A percentile compares a stretch with the other conserved stretches of the same genome.
Conservation (phyloP, 2,329 filamentous ascomycete genomes). For the Neofusicoccum sp. region DNA sequence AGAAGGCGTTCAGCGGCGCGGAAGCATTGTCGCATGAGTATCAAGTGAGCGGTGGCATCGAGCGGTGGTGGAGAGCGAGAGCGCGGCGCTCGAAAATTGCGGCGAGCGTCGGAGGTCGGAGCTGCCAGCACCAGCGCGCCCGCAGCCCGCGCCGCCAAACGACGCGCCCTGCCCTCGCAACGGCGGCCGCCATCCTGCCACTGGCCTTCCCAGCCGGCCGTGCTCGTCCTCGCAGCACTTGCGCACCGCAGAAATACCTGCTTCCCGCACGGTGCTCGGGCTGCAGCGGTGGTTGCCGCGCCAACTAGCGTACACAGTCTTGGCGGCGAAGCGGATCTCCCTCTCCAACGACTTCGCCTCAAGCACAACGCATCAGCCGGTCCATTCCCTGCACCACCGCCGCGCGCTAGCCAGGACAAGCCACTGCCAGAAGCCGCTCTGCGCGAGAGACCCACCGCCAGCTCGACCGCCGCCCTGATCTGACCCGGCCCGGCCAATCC, state of each 20-base stretch:
- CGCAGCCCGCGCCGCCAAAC: not conserved
- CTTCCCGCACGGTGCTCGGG: not conserved
- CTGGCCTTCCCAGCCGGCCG: too few relatives aligned
- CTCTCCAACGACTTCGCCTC: constrained; percentile 6
- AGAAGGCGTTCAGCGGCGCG: constrained; percentile 43
- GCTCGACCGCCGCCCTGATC: not conserved
- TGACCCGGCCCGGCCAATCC: constrained; percentile 9
- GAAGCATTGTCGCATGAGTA: constrained; percentile 51
- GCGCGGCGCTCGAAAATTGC: constrained; percentile 8
- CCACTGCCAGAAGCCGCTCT: not conserved
- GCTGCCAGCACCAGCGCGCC: not conserved
- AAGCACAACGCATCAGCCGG: constrained; percentile 13
- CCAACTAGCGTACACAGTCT: constrained; percentile 15
- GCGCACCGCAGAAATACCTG: too few relatives aligned
- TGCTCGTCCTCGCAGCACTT: too few relatives aligned
- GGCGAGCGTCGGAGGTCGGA: constrained; percentile 5
- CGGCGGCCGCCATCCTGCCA: not conserved
- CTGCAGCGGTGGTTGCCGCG: not conserved
- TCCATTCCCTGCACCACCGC: constrained; percentile 9
- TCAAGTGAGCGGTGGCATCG: constrained; percentile 13
- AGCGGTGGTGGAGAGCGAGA: not conserved
- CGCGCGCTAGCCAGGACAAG: constrained; percentile 9
- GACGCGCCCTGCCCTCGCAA: not conserved
- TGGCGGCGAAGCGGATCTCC: not conserved
- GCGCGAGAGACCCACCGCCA: constrained; percentile 3